A percentile compares a stretch with the other conserved stretches of the same genome.
These are phyloP conservation scores for Hyphopichia buzzinii DNA, from an alignment of 1,139 yeast species.

Conservation along the genomic window DNA sequence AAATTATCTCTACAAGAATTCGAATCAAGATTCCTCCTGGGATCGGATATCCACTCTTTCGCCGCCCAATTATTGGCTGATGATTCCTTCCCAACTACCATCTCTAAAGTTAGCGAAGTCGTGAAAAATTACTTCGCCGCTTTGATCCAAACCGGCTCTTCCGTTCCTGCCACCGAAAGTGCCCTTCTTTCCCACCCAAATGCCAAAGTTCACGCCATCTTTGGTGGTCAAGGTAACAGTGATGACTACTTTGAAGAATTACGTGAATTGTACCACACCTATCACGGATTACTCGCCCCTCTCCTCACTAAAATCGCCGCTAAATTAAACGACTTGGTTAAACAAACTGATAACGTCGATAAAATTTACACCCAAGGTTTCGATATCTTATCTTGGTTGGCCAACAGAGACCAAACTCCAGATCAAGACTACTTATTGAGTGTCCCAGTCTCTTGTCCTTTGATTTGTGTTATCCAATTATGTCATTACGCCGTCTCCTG, in stretches of 20 bases:
- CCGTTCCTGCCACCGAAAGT: constrained; percentile 32
- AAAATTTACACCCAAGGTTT: constrained; percentile 93
- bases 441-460: constrained; percentile 93
- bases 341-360: constrained; percentile 72
- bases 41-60: constrained; percentile 84
- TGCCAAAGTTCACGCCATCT: constrained; percentile 76
- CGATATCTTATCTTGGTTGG: constrained; percentile 84
- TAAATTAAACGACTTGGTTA: constrained; percentile 65
- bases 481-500: constrained; percentile 91
- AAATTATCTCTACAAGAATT: constrained; percentile 74
- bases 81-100: constrained; percentile 61
- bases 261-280: constrained; percentile 75
- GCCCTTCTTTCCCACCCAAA: constrained; percentile 50
- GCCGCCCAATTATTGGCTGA: constrained; percentile 67
- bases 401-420: constrained; percentile 82
- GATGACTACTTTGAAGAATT: constrained; percentile 97
- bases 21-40: constrained; percentile 71
- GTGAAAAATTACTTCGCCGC: constrained; percentile 75
- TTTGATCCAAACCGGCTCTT: constrained; percentile 45
- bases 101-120: constrained; percentile 66
- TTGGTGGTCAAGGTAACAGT: constrained; percentile 99
- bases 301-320: constrained; percentile 69
- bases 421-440: constrained; percentile 83
- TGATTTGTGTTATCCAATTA: constrained; percentile 91
- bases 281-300: constrained; percentile 72